Conservation (phyloP, 2,329 filamentous ascomycete genomes). For the Aspergillus costaricaensis region DNA sequence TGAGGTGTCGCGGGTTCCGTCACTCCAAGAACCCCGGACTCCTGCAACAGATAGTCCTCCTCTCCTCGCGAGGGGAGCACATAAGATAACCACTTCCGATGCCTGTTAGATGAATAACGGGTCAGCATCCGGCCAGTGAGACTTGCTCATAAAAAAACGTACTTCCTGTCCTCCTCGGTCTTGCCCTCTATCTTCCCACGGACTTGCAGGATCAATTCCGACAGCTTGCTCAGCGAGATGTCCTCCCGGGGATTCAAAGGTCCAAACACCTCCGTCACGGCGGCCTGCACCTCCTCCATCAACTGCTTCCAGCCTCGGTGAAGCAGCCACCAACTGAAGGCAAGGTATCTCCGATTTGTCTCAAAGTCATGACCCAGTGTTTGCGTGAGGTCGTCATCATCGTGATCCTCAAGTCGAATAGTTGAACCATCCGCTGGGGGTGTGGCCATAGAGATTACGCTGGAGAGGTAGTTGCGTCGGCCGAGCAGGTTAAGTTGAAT, state of each 20-base stretch:
- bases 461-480: conserved; percentile 91
- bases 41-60: conserved; percentile 79
- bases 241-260: conserved; percentile 84
- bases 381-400: conserved; percentile 87
- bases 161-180: conserved; percentile 64
- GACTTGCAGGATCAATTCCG: conserved; percentile 78
- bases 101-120: conserved; percentile 35
- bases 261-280: conserved; percentile 89
- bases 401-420: conserved; percentile 90
- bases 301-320: conserved; percentile 86
- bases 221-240: conserved; percentile 76
- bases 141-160: conserved; percentile 24
- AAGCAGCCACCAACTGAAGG: conserved; percentile 97
- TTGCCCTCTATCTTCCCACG: conserved; percentile 80
- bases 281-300: conserved; percentile 76
- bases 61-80: conserved; percentile 77
- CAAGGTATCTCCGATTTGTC: conserved; percentile 90
- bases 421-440: conserved; percentile 68
- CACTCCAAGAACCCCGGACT: conserved; percentile 70
- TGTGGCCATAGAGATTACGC: conserved; percentile 85
- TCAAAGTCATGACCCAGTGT: conserved; percentile 92
- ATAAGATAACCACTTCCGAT: conserved; percentile 75
- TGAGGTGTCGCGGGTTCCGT: conserved; percentile 40
- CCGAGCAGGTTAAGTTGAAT: conserved; percentile 97
- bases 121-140: conserved; percentile 14